Conservation (phyloP, 768 basidiomycete genomes). For the Collybia sordida region DNA sequence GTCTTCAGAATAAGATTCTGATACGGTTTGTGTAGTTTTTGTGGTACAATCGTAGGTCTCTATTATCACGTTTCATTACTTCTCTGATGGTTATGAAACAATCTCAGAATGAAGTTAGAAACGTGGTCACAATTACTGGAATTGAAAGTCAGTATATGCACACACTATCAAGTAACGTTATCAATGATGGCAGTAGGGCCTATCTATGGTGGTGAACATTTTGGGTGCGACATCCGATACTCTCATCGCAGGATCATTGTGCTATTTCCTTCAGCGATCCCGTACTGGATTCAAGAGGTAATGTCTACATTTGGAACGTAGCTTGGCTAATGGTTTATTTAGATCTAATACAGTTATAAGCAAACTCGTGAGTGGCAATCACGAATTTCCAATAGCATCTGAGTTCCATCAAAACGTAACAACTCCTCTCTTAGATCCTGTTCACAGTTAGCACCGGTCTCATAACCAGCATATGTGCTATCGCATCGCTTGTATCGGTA, state of each 20-base stretch:
- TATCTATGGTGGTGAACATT: constrained; percentile 57
- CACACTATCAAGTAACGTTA: background rate
- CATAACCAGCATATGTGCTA: constrained; percentile 40
- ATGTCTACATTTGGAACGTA: constrained; percentile 9
- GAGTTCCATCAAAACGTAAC: background rate
- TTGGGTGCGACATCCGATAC: constrained; percentile 50
- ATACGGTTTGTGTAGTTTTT: constrained; percentile 31
- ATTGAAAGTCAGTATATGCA: constrained; percentile 37
- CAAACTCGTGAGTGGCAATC: constrained; percentile 22
- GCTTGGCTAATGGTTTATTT: constrained; percentile 7
- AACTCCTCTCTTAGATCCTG: constrained; percentile 25
- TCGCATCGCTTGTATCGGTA: constrained; percentile 40
- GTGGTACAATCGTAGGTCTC: constrained; percentile 44
- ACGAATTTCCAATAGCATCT: too few species aligned
- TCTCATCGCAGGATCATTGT: constrained; percentile 48
- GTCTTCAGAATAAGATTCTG: constrained; percentile 2
- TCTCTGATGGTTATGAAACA: background rate
- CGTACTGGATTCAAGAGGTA: constrained; percentile 55
- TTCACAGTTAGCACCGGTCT: constrained; percentile 42
- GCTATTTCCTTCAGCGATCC: constrained; percentile 47
- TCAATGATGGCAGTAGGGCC: constrained; percentile 29
- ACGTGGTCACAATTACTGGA: constrained; percentile 43
- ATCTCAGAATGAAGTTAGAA: constrained; percentile 36
- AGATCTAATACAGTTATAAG: constrained; percentile 48
- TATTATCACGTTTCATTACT: background rate